A percentile compares a stretch with the other conserved stretches of the same genome.
Conservation (phyloP, 176 grass and related monocot genomes). For the Juncus effusus region DNA sequence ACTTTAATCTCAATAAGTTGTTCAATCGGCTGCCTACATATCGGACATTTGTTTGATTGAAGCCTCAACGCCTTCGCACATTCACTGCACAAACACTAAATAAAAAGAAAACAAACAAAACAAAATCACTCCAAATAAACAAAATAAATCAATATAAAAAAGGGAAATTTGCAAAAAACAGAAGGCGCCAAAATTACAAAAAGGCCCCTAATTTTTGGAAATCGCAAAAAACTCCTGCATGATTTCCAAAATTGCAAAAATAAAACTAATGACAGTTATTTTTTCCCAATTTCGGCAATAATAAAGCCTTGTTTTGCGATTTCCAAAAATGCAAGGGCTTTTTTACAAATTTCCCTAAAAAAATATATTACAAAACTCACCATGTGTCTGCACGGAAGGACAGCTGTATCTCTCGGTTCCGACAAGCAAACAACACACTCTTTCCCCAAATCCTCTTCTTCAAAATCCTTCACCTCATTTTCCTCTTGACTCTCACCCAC, state of each 20-base stretch:
- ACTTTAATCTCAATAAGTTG: constrained; percentile 87
- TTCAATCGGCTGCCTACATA: constrained; percentile 88
- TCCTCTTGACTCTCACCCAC: constrained; percentile 41
- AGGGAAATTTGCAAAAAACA: too few species aligned
- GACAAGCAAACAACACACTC: constrained; percentile 98
- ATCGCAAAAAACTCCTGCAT: not conserved
- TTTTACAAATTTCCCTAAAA: not conserved
- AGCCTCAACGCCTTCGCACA: constrained; percentile 79
- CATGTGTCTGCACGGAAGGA: constrained; percentile 94
- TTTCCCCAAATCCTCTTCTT: constrained; percentile 60
- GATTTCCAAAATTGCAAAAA: not conserved
- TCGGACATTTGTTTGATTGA: constrained; percentile 96
- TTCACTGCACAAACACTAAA: constrained; percentile 91
- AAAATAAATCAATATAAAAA: too few species aligned
- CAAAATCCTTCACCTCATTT: constrained; percentile 34
- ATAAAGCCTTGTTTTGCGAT: too few species aligned
- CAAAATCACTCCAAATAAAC: not conserved
- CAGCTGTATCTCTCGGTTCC: constrained; percentile 76
- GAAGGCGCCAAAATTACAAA: too few species aligned
- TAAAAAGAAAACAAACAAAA: constrained; percentile 18
- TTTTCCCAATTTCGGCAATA: too few species aligned
- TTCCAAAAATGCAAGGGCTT: too few species aligned
- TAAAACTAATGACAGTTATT: not conserved
- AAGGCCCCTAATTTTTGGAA: too few species aligned
- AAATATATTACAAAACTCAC: constrained; percentile 39